Conservation (phyloP, 2,329 filamentous ascomycete genomes). For the Talaromyces sp. region DNA sequence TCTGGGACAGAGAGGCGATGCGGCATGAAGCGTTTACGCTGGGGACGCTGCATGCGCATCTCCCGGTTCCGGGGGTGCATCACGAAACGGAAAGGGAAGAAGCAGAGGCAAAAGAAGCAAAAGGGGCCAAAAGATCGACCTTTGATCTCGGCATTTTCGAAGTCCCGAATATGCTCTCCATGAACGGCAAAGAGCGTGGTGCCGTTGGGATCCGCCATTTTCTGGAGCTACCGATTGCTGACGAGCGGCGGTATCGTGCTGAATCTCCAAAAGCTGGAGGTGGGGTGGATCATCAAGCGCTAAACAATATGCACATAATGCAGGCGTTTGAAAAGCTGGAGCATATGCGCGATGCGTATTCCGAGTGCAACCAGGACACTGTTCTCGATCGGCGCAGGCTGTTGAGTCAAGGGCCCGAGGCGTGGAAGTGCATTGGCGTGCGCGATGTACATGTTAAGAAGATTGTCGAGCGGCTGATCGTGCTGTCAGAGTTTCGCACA, state of each 20-base stretch:
- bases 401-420: slow-evolving; percentile 32
- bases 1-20: slow-evolving; percentile 37
- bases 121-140: slow-evolving; percentile 30
- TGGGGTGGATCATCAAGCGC: slow-evolving; percentile 16
- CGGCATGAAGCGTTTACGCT: slow-evolving; percentile 38
- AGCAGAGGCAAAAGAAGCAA: slow-evolving; percentile 18
- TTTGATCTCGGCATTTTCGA: slow-evolving; percentile 45
- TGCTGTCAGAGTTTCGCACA: slow-evolving; percentile 29
- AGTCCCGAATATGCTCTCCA: slow-evolving; percentile 46
- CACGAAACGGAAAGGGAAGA: slow-evolving; percentile 18
- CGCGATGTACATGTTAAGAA: slow-evolving; percentile 31
- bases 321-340: slow-evolving; percentile 32
- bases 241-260: slow-evolving; percentile 24
- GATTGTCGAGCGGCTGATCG: slow-evolving; percentile 31
- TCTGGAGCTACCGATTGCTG: slow-evolving; percentile 43
- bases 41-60: slow-evolving; percentile 41
- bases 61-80: slow-evolving; percentile 35
- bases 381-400: slow-evolving; percentile 33
- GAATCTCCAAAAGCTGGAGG: slow-evolving; percentile 17
- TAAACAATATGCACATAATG: slow-evolving; percentile 20
- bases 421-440: slow-evolving; percentile 40
- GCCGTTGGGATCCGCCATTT: slow-evolving; percentile 46
- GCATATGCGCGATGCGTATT: slow-evolving; percentile 31
- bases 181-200: slow-evolving; percentile 42
- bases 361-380: slow-evolving; percentile 30